These are phyloP conservation scores for Aureobasidium sp. DNA, from an alignment of 2,329 filamentous ascomycete species.

Conservation along the genomic window DNA sequence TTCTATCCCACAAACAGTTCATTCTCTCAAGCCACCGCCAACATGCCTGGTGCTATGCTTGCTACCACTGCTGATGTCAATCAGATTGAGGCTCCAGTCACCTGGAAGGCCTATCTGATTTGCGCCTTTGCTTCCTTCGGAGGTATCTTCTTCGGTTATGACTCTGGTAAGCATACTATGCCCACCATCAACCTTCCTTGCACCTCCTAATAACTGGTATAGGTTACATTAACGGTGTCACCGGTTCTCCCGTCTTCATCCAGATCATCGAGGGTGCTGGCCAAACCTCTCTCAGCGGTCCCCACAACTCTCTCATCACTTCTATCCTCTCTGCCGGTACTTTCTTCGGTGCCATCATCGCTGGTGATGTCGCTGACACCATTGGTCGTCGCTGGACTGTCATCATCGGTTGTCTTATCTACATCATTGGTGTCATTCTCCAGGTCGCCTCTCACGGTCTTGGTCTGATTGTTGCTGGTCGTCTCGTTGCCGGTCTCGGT, in stretches of 20 bases:
- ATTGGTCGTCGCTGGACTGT: conserved; percentile 68
- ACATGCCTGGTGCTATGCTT: conserved; percentile 19
- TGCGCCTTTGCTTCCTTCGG: conserved; percentile 45
- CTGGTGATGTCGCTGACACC: conserved; percentile 68
- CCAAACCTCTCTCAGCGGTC: conserved; percentile 24
- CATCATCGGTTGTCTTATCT: conserved; percentile 64
- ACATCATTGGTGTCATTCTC: conserved; percentile 55
- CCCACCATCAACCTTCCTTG: neutral
- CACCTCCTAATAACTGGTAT: neutral
- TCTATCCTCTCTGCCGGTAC: conserved; percentile 69
- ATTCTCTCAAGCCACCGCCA: conserved; percentile 8
- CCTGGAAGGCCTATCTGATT: conserved; percentile 34
- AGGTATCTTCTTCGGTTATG: conserved; percentile 69
- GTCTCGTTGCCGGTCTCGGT: conserved; percentile 68
- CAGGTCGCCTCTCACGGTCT: conserved; percentile 54
- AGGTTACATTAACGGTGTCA: conserved; percentile 55
- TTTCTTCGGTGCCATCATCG: conserved; percentile 71
- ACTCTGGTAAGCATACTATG: conserved; percentile 43
- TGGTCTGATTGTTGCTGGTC: conserved; percentile 61
- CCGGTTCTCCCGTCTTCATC: conserved; percentile 44
- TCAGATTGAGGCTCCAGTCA: conserved; percentile 47
- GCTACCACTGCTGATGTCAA: conserved; percentile 43
- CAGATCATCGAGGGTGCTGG: conserved; percentile 41
- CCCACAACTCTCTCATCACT: conserved; percentile 54
- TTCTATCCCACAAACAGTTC: conserved; percentile 1